phyloP scores from a whole-genome alignment of 202 grass and related monocot species.

The Thinopyrum obtusiflorum region DNA sequence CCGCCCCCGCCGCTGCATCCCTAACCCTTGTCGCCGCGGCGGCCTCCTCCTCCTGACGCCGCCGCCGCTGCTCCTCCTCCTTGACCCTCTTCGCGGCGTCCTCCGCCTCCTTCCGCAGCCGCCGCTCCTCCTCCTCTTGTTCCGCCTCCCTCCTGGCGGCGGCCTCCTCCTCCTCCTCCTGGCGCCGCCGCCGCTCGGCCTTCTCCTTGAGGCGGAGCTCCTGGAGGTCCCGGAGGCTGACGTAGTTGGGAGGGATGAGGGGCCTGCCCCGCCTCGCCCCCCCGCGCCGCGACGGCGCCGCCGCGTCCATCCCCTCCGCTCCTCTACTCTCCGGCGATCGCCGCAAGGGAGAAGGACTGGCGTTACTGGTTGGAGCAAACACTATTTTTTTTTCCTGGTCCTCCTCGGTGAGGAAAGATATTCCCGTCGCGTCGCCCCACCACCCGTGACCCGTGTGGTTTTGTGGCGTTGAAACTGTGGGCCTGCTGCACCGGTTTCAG shows the following conservation, averaged over 20 bases:
- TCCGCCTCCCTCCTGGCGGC: neutral
- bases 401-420: neutral
- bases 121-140: conserved; percentile 12
- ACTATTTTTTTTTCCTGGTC: neutral
- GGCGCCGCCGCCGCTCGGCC: conserved; percentile 17
- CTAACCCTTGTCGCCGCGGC: neutral
- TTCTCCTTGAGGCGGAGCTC: conserved; percentile 60
- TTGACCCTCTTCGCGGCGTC: neutral
- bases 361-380: neutral
- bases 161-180: conserved; percentile 11
- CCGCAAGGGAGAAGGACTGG: neutral
- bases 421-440: neutral
- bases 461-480: neutral
- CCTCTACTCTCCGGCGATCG: conserved; percentile 14
- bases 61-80: conserved; percentile 19
- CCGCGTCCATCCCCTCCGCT: conserved; percentile 29
- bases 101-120: neutral
- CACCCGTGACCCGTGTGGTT: neutral
- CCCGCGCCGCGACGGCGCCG: conserved; percentile 1
- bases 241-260: conserved; percentile 51
- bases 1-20: neutral
- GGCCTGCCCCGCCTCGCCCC: conserved; percentile 13
- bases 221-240: conserved; percentile 56
- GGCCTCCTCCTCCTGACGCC: conserved; percentile 30
- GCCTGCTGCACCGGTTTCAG: neutral